Percentiles rank a stretch among this genome's conserved stretches.
These are phyloP conservation scores for Pythium grandisporangium DNA, from an alignment of 352 stramenopile species.

Conservation along the genomic window DNA sequence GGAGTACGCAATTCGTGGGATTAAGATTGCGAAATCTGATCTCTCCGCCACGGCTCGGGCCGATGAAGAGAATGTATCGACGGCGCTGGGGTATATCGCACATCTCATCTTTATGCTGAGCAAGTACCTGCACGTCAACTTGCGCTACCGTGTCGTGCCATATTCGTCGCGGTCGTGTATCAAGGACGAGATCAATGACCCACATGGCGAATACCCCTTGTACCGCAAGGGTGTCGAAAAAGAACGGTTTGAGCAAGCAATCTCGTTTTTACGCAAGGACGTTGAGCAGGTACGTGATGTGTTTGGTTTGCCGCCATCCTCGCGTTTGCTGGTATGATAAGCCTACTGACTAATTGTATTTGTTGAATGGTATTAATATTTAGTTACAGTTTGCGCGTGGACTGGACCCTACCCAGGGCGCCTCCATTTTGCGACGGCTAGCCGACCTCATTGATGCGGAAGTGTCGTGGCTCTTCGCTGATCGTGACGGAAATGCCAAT, in stretches of 20 bases:
- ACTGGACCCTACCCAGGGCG: constrained; percentile 55
- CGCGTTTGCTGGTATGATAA: neutral
- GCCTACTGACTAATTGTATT: too few relatives aligned
- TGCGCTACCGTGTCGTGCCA: constrained; percentile 72
- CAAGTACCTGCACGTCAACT: constrained; percentile 83
- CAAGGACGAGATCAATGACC: constrained; percentile 82
- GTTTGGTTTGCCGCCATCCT: neutral
- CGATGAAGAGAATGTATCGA: constrained; percentile 81
- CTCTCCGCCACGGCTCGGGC: constrained; percentile 35
- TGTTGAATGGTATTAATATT: constrained; percentile 3
- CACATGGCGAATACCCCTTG: constrained; percentile 68
- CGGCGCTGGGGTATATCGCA: constrained; percentile 76
- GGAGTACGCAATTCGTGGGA: constrained; percentile 76
- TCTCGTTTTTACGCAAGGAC: constrained; percentile 69
- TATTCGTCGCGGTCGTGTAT: constrained; percentile 77
- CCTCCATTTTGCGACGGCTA: constrained; percentile 49
- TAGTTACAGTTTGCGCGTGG: constrained; percentile 72
- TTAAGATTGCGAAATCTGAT: constrained; percentile 67
- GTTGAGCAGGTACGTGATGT: constrained; percentile 60
- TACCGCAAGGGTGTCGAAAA: constrained; percentile 74
- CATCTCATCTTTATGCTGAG: constrained; percentile 84
- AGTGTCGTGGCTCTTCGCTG: constrained; percentile 49
- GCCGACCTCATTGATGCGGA: constrained; percentile 66
- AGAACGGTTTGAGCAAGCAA: constrained; percentile 70
- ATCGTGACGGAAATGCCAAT: constrained; percentile 28